Conservation (phyloP, 2,329 filamentous ascomycete species). For the Rhynchosporium secalis region DNA sequence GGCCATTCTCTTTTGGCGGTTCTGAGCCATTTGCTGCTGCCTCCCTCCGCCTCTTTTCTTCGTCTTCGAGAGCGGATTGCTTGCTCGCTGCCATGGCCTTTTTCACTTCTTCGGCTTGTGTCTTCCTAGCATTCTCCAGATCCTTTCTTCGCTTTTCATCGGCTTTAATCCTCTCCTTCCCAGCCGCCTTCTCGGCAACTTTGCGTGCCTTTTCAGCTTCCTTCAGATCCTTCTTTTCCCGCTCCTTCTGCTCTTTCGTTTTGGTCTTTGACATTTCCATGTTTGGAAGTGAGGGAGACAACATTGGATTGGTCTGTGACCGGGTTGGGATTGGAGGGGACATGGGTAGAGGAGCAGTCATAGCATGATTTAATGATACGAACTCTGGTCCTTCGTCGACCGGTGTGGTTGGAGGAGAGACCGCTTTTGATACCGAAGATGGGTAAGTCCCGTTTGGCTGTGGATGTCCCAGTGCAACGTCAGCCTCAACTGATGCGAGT, state of each 20-base stretch:
- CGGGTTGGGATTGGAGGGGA: constrained; percentile 30
- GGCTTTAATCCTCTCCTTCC: constrained; percentile 45
- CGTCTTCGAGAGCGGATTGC: constrained; percentile 56
- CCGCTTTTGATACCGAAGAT: constrained; percentile 50
- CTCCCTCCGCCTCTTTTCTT: constrained; percentile 56
- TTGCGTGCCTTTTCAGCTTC: constrained; percentile 48
- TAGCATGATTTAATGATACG: constrained; percentile 63
- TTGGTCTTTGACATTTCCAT: constrained; percentile 38
- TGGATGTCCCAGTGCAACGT: constrained; percentile 51
- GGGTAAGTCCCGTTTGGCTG: constrained; percentile 46
- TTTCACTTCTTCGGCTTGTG: constrained; percentile 54
- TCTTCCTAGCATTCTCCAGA: constrained; percentile 39
- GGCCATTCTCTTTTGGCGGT: constrained; percentile 30
- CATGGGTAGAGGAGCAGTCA: constrained; percentile 50
- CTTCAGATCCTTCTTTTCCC: constrained; percentile 68
- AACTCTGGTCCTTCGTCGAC: constrained; percentile 54
- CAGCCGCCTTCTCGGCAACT: constrained; percentile 43
- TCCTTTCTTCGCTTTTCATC: constrained; percentile 47
- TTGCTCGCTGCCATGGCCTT: constrained; percentile 60
- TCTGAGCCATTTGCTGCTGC: constrained; percentile 16
- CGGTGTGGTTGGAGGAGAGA: constrained; percentile 50
- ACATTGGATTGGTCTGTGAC: constrained; percentile 38
- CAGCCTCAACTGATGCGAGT: constrained; percentile 58
- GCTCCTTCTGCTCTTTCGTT: constrained; percentile 62
- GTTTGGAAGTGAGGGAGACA: constrained; percentile 33